Evolutionary conservation across 768 basidiomycete species (phyloP).

Genomic region (Amanita exitialis): DNA sequence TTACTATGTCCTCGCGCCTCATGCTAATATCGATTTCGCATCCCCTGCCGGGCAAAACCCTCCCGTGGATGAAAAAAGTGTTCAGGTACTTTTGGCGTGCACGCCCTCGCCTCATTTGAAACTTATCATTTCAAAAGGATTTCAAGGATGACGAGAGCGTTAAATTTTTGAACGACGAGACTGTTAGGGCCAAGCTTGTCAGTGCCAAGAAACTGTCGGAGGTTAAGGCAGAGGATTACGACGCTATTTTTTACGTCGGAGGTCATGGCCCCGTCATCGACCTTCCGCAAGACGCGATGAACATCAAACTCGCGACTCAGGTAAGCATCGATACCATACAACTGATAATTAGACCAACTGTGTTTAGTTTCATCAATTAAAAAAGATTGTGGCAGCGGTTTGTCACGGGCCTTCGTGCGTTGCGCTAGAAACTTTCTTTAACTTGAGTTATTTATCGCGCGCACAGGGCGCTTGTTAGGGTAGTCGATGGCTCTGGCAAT

Average conservation of each 20-base stretch:
- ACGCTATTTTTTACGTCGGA: slow-evolving; percentile 70
- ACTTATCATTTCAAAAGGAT: slow-evolving; percentile 17
- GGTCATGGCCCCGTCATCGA: slow-evolving; percentile 76
- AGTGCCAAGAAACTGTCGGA: slow-evolving; percentile 51
- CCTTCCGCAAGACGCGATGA: slow-evolving; percentile 11
- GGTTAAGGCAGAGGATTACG: slow-evolving; percentile 51
- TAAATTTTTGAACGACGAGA: slow-evolving; percentile 50
- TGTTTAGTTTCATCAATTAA: slow-evolving; percentile 53
- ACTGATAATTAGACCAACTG: not conserved
- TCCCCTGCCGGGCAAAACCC: slow-evolving; percentile 58
- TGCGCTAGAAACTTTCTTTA: not conserved
- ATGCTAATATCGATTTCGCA: slow-evolving; percentile 48
- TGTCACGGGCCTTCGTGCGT: slow-evolving; percentile 74
- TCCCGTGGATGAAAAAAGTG: slow-evolving; percentile 50
- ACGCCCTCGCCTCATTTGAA: not conserved
- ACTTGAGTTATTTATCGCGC: not conserved
- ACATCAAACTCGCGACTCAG: slow-evolving; percentile 24
- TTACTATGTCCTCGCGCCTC: slow-evolving; percentile 44
- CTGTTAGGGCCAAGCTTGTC: slow-evolving; percentile 40
- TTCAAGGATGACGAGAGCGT: slow-evolving; percentile 46
- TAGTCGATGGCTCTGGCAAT: slow-evolving; percentile 41
- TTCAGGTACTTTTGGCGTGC: slow-evolving; percentile 25
- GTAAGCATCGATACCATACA: not conserved
- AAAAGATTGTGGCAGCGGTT: slow-evolving; percentile 61
- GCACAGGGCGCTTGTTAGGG: slow-evolving; percentile 47